Base-by-base conservation (phyloP, 345 rosid genomes). In the Sapria himalayana region DNA sequence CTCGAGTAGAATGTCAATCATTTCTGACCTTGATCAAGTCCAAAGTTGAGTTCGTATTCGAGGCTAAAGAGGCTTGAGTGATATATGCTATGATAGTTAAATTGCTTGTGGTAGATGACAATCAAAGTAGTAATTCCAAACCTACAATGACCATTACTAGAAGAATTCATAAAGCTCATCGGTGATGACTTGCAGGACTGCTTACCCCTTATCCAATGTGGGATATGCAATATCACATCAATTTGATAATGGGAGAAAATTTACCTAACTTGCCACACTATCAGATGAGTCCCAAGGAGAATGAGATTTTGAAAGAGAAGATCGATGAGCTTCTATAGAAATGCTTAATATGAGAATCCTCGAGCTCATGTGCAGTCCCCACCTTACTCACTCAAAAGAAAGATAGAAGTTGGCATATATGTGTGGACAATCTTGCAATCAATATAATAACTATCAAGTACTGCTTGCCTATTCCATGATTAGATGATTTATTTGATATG, bases 241-340 rank as follows among this genome's bases (percentile, higher is more conserved):
- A 36, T 11, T 15, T 36, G 8, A 1, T 15, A 4, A 2, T 15
- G 8, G 2, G 39, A 16, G 7, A 11, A 1, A 16, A 5, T 7
- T 2, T 36, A 4, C 39, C 39, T 2, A 36, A 36, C 19, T 15
- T 13, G 14, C 5, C 39, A 16, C 21, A 16, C 27, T 52, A 52
- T 27, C 2, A 17, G 5, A 52, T 44, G 56, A 52, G 43, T 4
- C 44, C 49, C 2, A 9, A 35, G 8, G 43, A 52, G 27, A 23
- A 25, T 21, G 9, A 22, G 11, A 42, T 33, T 2, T 15, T 51
- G 3, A 4, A 10, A 27, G 41, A 18, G 3, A 13, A 33, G n/a
- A 42, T 51, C 1, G 55, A 42, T 3, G 48, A 51, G 4, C 13
- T 33, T 5, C 19, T 51, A 2, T 3, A 15, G 10, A 51, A 51